These are phyloP conservation scores for Rhizophora mangle DNA, from an alignment of 345 rosid species.

Conservation along the genomic window DNA sequence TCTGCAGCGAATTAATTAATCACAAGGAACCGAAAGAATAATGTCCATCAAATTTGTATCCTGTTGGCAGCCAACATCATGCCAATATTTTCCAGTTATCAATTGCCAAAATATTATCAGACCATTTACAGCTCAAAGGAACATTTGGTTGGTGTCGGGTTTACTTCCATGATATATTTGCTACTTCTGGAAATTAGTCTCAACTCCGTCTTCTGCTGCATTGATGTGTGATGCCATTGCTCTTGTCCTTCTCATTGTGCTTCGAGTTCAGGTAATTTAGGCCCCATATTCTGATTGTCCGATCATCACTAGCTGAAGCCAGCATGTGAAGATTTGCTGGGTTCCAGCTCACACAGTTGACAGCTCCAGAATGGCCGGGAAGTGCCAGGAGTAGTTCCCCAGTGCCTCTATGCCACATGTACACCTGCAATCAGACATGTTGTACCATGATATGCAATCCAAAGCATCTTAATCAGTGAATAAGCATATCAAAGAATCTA, in stretches of 20 bases:
- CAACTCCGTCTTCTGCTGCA: slow-evolving; percentile 32
- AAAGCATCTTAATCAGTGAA: background rate
- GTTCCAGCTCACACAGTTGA: slow-evolving; percentile 75
- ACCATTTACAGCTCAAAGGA: slow-evolving; percentile 23
- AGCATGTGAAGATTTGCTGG: slow-evolving; percentile 63
- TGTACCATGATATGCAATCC: background rate
- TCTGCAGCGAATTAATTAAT: background rate
- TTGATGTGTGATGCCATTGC: slow-evolving; percentile 20
- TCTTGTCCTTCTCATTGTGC: slow-evolving; percentile 10
- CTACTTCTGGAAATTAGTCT: background rate
- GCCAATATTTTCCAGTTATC: slow-evolving; percentile 20
- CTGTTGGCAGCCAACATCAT: slow-evolving; percentile 17
- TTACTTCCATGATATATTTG: background rate
- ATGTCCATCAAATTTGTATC: slow-evolving; percentile 11
- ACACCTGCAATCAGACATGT: slow-evolving; percentile 42
- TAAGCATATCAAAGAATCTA: background rate
- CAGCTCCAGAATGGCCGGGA: slow-evolving; percentile 71
- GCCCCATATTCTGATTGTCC: slow-evolving; percentile 73
- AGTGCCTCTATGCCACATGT: slow-evolving; percentile 61
- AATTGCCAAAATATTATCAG: slow-evolving; percentile 15
- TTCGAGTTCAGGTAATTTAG: slow-evolving; percentile 37
- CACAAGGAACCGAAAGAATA: background rate
- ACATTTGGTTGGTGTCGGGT: background rate
- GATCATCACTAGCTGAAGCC: slow-evolving; percentile 72
- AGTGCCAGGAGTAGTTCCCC: slow-evolving; percentile 41